Evolutionary conservation across 805 yeast genomes (phyloP), one percentile per base, ranked within the genome.

Genomic region (Candida glaebosa): DNA sequence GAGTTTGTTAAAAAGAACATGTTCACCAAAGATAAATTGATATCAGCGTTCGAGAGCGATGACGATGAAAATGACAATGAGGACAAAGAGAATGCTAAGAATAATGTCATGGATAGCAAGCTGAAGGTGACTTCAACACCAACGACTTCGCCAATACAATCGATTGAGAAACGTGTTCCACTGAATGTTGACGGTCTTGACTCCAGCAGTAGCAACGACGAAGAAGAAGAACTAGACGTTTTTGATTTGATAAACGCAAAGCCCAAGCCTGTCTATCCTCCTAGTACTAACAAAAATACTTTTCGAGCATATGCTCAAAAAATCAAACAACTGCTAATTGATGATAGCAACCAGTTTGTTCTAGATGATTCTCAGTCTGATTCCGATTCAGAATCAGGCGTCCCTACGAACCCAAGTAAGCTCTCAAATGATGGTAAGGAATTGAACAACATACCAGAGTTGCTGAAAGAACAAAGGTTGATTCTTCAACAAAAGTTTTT

Each of bases 301-400:
- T 57, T 69, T 22, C 67, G 65, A 31, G 41, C 49, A 14, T 69
- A 69, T 45, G 70, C 71, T 17, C 57, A 57, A 34, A 58, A 47
- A 16, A 49, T 69, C 30, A 63, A 59, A 33, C 46, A 52, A 19
- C 51, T 53, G 38, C 46, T 64, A 30, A 31, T n/a, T 24, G 15
- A 12, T 28, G 22, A 28, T 24, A n/a, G 16, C 52, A 39, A 55
- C 63, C 8, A 42, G 43, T 3, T 53, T n/a, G 6, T 35, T 12
- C 16, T 63, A 34, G 69, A 58, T 30, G 61, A 60, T 34, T 60
- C 66, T 3, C 67, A 58, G 22, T 50, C 58, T 3, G 62, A 57
- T 3, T 31, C 35, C 3, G 61, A 56, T 16, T 15, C 31, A 2
- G 35, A 31, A 15, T 28, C 17, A 5, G 14, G 15, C 16, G 26